Percentiles rank a stretch among this genome's conserved stretches.
phyloP scores from a whole-genome alignment of 345 rosid species.

The Geranium brycei region DNA sequence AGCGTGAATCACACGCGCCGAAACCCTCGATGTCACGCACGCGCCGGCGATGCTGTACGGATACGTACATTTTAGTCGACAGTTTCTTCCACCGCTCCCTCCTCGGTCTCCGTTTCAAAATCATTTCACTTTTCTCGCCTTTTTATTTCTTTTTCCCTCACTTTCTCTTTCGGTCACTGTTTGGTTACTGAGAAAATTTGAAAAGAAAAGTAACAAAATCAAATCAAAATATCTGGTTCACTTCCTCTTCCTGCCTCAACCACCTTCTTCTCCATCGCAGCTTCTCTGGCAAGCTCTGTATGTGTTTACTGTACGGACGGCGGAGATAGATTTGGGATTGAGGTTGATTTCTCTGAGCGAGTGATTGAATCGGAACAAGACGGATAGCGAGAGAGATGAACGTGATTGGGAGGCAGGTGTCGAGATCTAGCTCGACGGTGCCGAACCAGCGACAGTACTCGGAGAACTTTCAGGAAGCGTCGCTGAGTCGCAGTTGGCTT shows the following conservation, averaged over 20 bases:
- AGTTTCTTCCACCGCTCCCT: neutral
- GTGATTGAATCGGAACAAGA: no score
- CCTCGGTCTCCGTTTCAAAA: neutral
- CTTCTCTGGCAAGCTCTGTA: neutral
- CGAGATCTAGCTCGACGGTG: slow-evolving; percentile 29
- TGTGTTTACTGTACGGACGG: neutral
- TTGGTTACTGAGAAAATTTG: neutral
- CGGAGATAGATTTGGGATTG: neutral
- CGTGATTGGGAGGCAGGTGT: slow-evolving; percentile 28
- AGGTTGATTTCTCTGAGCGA: no score
- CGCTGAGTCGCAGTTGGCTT: slow-evolving; percentile 27
- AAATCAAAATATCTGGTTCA: neutral
- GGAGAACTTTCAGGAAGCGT: slow-evolving; percentile 30
- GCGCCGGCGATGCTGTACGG: no score
- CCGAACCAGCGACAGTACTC: slow-evolving; percentile 45
- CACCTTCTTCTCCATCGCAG: neutral
- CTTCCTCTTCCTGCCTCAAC: neutral
- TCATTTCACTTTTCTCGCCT: neutral
- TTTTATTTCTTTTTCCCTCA: neutral
- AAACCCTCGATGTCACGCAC: no score
- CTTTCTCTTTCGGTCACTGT: neutral
- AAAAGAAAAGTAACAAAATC: no score
- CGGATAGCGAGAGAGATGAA: slow-evolving; percentile 12
- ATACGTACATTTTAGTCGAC: neutral
- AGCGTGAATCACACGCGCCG: no score